phyloP scores from a whole-genome alignment of 371 early-diverging fungal genomes.

The Lichtheimia hyalospora region DNA sequence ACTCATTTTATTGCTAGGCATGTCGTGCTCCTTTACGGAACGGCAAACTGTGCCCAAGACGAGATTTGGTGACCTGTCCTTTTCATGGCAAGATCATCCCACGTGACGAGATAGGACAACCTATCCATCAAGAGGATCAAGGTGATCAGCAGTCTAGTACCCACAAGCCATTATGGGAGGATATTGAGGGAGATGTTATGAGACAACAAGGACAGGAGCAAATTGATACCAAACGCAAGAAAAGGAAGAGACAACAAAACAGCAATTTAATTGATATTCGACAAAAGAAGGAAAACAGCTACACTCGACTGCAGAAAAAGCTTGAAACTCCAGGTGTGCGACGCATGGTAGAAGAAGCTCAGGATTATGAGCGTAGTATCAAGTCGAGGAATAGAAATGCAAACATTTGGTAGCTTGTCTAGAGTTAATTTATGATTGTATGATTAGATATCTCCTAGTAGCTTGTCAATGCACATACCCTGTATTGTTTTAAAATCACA shows the following conservation, averaged over 20 bases:
- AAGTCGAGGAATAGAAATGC: conserved; percentile 20
- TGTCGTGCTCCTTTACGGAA: conserved; percentile 68
- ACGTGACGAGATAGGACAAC: conserved; percentile 55
- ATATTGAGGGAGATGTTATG: conserved; percentile 57
- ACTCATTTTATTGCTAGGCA: conserved; percentile 25
- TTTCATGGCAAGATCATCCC: conserved; percentile 72
- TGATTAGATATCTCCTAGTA: too few species aligned
- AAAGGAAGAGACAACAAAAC: conserved; percentile 17
- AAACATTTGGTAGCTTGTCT: conserved; percentile 18
- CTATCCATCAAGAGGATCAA: not conserved
- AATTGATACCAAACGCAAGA: conserved; percentile 25
- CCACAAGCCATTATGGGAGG: conserved; percentile 43
- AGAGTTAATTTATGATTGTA: too few species aligned
- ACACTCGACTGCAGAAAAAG: conserved; percentile 39
- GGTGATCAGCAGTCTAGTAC: not conserved
- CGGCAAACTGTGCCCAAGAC: conserved; percentile 68
- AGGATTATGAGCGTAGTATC: conserved; percentile 34
- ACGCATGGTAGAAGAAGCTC: conserved; percentile 32
- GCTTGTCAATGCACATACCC: too few species aligned
- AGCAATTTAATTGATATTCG: conserved; percentile 49
- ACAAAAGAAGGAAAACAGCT: conserved; percentile 49
- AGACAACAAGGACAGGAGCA: conserved; percentile 39
- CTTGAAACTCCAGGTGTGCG: conserved; percentile 26
- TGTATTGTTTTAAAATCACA: too few species aligned
- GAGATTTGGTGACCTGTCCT: conserved; percentile 71